Evolutionary conservation across 2,329 filamentous ascomycete genomes (phyloP).

Genomic region (Bertia moriformis): DNA sequence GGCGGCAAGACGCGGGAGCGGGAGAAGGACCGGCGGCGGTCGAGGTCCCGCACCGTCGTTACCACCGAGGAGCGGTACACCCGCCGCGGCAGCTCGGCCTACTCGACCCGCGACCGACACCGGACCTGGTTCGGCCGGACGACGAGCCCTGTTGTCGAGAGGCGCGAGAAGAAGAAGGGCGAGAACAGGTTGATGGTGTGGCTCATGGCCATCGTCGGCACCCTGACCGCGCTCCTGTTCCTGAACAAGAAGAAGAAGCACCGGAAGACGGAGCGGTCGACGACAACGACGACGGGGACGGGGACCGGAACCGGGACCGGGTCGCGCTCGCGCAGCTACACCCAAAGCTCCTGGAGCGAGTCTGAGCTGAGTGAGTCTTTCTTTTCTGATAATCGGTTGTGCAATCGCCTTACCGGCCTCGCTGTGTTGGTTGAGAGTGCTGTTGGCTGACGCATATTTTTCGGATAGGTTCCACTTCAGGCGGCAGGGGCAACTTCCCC

Average conservation of each 20-base stretch:
- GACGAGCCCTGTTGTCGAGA: constrained; percentile 18
- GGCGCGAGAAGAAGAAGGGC: constrained; percentile 32
- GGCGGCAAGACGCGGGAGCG: constrained; percentile 34
- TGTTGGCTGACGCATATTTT: too few relatives aligned
- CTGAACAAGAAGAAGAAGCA: constrained; percentile 29
- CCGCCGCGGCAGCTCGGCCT: constrained; percentile 25
- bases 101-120: constrained; percentile 35
- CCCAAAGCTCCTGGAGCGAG: not conserved
- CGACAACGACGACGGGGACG: too few relatives aligned
- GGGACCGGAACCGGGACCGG: too few relatives aligned
- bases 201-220: constrained; percentile 32
- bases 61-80: constrained; percentile 50
- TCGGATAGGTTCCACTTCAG: too few relatives aligned
- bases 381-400: too few relatives aligned
- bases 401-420: too few relatives aligned
- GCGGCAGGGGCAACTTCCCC: too few relatives aligned
- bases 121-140: constrained; percentile 39
- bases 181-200: constrained; percentile 38
- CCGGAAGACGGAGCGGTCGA: constrained; percentile 15
- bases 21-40: constrained; percentile 27
- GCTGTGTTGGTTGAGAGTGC: too few relatives aligned
- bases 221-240: constrained; percentile 37
- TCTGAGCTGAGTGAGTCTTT: too few relatives aligned
- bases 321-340: not conserved
- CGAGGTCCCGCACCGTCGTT: constrained; percentile 29